These are phyloP conservation scores for Ustilago tritici DNA, from an alignment of 1,284 basidiomycete genomes.

Conservation along the genomic window DNA sequence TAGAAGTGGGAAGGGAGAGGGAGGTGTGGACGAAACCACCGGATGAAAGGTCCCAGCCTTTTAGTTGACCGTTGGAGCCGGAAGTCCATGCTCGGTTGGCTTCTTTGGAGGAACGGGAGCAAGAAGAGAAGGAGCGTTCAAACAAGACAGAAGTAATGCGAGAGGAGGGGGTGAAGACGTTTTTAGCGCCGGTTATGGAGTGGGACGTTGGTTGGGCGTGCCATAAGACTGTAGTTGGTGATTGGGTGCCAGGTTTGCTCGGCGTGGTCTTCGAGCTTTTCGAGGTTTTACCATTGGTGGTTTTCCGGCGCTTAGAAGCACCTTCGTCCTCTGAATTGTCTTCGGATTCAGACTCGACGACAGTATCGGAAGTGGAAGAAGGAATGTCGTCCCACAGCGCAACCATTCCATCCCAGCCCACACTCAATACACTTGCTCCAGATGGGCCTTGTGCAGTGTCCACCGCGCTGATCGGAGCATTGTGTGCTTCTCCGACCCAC, in stretches of 20 bases:
- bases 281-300: conserved; percentile 22
- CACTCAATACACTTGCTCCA: conserved; percentile 44
- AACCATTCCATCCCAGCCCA: conserved; percentile 63
- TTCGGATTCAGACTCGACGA: conserved; percentile 15
- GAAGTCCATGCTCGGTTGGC: conserved; percentile 48
- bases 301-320: conserved; percentile 33
- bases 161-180: conserved; percentile 51
- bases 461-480: conserved; percentile 47
- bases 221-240: conserved; percentile 35
- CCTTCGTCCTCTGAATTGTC: conserved; percentile 29
- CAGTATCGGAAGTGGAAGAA: background rate
- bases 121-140: conserved; percentile 18
- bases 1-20: conserved; percentile 19
- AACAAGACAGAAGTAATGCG: conserved; percentile 53
- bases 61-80: conserved; percentile 63
- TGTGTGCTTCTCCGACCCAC: conserved; percentile 46
- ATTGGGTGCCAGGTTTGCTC: conserved; percentile 17
- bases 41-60: conserved; percentile 58
- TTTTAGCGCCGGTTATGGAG: conserved; percentile 30
- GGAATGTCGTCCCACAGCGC: conserved; percentile 58
- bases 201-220: conserved; percentile 29
- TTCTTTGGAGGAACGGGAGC: conserved; percentile 14
- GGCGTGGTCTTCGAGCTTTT: background rate
- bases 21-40: conserved; percentile 39
- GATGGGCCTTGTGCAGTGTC: conserved; percentile 30